These are phyloP conservation scores for Aphanomyces cochlioides DNA, from an alignment of 352 stramenopile species.

Conservation along the genomic window DNA sequence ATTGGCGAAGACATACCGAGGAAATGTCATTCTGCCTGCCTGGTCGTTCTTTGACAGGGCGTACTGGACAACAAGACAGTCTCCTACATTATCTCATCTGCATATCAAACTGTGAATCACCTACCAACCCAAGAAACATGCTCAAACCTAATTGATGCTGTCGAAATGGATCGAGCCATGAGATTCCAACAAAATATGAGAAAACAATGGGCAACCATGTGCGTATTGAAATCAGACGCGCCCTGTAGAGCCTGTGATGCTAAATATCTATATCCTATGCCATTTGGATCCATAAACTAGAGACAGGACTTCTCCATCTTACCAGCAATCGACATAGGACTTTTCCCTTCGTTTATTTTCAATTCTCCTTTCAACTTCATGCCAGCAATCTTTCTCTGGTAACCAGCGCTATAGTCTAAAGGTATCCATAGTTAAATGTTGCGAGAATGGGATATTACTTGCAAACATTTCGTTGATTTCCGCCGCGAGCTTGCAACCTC, in stretches of 20 bases:
- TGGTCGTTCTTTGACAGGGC: constrained; percentile 12
- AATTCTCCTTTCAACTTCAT: not conserved
- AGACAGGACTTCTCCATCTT: constrained; percentile 14
- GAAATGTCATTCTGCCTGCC: not conserved
- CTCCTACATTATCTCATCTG: not conserved
- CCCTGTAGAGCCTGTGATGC: not conserved
- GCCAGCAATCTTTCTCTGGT: constrained; percentile 9
- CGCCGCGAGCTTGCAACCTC: not conserved
- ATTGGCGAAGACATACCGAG: not conserved
- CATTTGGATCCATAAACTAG: not conserved
- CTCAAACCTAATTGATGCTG: constrained; percentile 9
- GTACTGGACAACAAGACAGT: not conserved
- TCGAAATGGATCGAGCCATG: constrained; percentile 5
- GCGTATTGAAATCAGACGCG: not conserved
- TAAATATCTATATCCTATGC: constrained; percentile 4
- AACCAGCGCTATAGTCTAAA: constrained; percentile 16
- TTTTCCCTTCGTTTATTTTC: not conserved
- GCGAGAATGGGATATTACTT: too few species aligned
- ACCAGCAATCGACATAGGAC: constrained; percentile 1
- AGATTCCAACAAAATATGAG: constrained; percentile 8
- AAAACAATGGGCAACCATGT: not conserved
- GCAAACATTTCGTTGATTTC: not conserved
- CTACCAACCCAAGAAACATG: constrained; percentile 2
- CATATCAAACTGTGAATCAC: not conserved
- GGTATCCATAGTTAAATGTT: not conserved